phyloP scores from a whole-genome alignment of 371 early-diverging fungal genomes.

The Lichtheimia ramosa region DNA sequence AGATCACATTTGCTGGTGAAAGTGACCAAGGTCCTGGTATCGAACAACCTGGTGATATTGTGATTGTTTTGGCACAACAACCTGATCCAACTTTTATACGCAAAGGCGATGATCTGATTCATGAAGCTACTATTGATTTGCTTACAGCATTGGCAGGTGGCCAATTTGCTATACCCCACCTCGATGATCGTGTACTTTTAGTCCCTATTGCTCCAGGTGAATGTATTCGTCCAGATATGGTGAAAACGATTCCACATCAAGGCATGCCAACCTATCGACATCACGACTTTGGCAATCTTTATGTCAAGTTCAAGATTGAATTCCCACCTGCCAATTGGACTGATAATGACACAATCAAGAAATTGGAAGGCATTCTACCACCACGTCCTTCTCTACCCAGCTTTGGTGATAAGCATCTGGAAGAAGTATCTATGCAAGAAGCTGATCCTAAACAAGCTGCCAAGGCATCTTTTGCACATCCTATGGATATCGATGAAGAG shows the following conservation, averaged over 20 bases:
- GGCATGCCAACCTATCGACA: conserved; percentile 95
- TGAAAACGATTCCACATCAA: conserved; percentile 82
- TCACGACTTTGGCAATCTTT: conserved; percentile 88
- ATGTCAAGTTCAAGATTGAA: conserved; percentile 85
- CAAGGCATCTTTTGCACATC: conserved; percentile 41
- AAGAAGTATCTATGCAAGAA: conserved; percentile 80
- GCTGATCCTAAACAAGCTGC: conserved; percentile 74
- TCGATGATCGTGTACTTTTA: conserved; percentile 86
- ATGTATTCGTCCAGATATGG: conserved; percentile 77
- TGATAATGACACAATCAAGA: conserved; percentile 57
- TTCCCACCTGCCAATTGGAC: conserved; percentile 91
- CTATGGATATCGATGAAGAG: conserved; percentile 68
- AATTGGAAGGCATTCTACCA: conserved; percentile 71
- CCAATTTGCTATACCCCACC: conserved; percentile 81
- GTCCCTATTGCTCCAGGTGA: conserved; percentile 93
- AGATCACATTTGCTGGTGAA: conserved; percentile 89
- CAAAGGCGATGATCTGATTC: conserved; percentile 83
- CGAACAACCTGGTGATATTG: conserved; percentile 76
- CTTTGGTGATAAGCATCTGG: conserved; percentile 52
- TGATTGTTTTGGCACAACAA: conserved; percentile 90
- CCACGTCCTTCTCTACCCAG: conserved; percentile 47
- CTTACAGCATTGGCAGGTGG: conserved; percentile 94
- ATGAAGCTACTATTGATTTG: conserved; percentile 85
- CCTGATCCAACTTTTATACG: conserved; percentile 87
- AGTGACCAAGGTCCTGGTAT: conserved; percentile 85